Base-by-base conservation (phyloP, 2,329 filamentous ascomycete genomes). In the Clarireedia monteithiana region DNA sequence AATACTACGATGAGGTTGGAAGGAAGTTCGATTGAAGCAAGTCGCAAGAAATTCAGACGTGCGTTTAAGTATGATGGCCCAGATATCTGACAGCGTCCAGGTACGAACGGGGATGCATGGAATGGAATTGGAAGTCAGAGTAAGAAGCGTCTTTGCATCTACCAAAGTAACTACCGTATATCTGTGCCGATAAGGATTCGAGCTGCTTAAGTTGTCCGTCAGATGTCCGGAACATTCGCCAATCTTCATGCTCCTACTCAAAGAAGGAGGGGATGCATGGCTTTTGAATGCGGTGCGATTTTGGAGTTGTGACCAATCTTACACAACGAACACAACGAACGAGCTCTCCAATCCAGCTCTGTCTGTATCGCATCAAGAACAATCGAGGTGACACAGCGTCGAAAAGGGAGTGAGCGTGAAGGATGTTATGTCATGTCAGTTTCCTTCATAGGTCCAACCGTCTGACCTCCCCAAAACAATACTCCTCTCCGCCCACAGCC, bases 301-400 rank as follows among this genome's bases (percentile, higher is more conserved):
- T 17, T 30, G 27, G 15, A 7, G 17, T 5, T 40, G 14, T 14
- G 38, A 40, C 14, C 14, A 40, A 40, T 40, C 38, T 40, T 6
- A 4, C 17, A 14, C 38, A 5, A 14, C 15, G 38, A 14, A 20
- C 20, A 20, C 20, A 20, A 20, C 20, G 20, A 20, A 20, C 20
- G 20, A 20, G 20, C 20, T 20, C 17, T 40, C 38, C 15, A 40
- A 47, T 38, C 23, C 44, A 40, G 51, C 48, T 39, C 15, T 26
- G 48, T 39, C 15, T 26, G 48, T 30, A 48, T 54, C 51, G 44
- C 51, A 14, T 54, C 23, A 34, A 54, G 27, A 45, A 39, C 27
- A 40, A 20, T 54, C 34, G 39, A 45, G 39, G 51, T 54, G 45
- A 27, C 44, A 54, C 51, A 12, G n/a, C 51, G 48, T 54, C 44